Evolutionary conservation across 805 yeast species (phyloP).

Genomic region (Priceomyces haplophilus): DNA sequence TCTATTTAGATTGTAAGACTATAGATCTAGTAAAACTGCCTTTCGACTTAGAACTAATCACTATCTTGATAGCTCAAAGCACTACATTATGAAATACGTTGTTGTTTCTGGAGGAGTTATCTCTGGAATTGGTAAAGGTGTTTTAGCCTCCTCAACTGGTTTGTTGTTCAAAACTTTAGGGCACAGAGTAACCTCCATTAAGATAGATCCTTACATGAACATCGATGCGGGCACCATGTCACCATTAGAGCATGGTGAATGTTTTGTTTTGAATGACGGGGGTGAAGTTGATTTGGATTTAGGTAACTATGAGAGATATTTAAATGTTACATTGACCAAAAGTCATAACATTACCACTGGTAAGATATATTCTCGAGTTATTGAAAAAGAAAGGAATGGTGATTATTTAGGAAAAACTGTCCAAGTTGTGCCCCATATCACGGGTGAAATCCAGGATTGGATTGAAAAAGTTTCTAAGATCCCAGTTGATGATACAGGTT

Average conservation of each 20-base stretch:
- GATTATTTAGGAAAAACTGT: slow-evolving; percentile 99
- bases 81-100: slow-evolving; percentile 83
- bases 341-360: slow-evolving; percentile 99
- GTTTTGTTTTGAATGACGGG: slow-evolving; percentile 96
- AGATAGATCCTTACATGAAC: slow-evolving; percentile 98
- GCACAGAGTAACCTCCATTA: slow-evolving; percentile 91
- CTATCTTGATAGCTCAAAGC: background rate
- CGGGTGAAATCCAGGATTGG: slow-evolving; percentile 98
- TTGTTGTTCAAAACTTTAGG: slow-evolving; percentile 91
- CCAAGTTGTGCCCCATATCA: slow-evolving; percentile 97
- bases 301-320: slow-evolving; percentile 96
- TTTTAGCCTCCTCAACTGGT: slow-evolving; percentile 95
- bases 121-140: slow-evolving; percentile 99
- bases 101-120: slow-evolving; percentile 99
- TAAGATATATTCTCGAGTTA: slow-evolving; percentile 90
- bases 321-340: slow-evolving; percentile 86
- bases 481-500: slow-evolving; percentile 87
- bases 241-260: slow-evolving; percentile 98
- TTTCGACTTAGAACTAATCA: slow-evolving; percentile 1
- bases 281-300: slow-evolving; percentile 98
- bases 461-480: slow-evolving; percentile 86
- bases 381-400: slow-evolving; percentile 92
- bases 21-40: slow-evolving; percentile 2
- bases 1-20: slow-evolving; percentile 12
- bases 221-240: slow-evolving; percentile 99